phyloP scores from a whole-genome alignment of 352 stramenopile species.

The Pythium inflatum region DNA sequence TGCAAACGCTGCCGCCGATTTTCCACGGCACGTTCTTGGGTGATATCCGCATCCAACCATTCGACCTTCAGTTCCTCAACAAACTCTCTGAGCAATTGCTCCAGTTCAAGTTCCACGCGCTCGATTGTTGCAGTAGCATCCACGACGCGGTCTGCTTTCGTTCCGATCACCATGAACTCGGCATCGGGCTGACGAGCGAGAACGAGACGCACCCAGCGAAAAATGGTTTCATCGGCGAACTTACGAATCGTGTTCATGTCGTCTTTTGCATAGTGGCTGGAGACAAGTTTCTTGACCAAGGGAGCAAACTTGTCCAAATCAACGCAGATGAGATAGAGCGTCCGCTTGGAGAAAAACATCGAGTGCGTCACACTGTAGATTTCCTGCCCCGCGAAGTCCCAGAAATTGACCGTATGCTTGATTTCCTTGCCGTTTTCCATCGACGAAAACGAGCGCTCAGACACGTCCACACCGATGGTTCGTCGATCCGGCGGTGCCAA shows the following conservation, averaged over 20 bases:
- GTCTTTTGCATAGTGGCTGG: not conserved
- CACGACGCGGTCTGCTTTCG: constrained; percentile 9
- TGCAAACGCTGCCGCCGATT: too few relatives aligned
- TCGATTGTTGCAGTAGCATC: too few relatives aligned
- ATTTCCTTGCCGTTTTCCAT: not conserved
- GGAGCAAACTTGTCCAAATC: constrained; percentile 1
- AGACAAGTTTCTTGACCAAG: too few relatives aligned
- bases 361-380: constrained; percentile 1
- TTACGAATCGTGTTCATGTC: constrained; percentile 16
- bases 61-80: constrained; percentile 6
- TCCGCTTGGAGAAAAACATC: constrained; percentile 5
- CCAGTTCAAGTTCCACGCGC: too few relatives aligned
- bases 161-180: constrained; percentile 21
- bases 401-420: not conserved
- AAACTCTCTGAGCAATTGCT: constrained; percentile 10
- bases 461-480: not conserved
- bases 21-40: too few relatives aligned
- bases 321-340: constrained; percentile 1
- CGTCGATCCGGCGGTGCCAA: not conserved
- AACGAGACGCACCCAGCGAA: constrained; percentile 25
- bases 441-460: not conserved
- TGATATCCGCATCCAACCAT: constrained; percentile 1
- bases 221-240: not conserved
- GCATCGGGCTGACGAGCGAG: constrained; percentile 21
- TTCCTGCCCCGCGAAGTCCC: constrained; percentile 11